These are phyloP conservation scores for Talaromyces sp. DNA, from an alignment of 2,329 filamentous ascomycete species.

Conservation along the genomic window DNA sequence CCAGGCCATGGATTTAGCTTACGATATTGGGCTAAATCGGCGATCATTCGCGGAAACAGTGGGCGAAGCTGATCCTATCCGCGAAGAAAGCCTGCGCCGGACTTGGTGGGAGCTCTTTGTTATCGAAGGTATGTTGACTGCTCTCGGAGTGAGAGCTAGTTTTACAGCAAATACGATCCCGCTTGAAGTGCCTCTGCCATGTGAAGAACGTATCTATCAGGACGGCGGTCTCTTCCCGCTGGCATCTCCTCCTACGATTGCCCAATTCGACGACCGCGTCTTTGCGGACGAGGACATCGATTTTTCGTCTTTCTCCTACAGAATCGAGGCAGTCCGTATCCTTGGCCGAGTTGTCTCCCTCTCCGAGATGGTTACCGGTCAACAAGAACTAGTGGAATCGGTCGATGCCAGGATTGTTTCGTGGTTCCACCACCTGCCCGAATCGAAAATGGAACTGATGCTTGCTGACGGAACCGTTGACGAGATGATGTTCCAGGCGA, in stretches of 20 bases:
- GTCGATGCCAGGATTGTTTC: conserved; percentile 59
- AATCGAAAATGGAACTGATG: conserved; percentile 65
- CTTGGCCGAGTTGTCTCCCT: conserved; percentile 66
- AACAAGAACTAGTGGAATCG: conserved; percentile 55
- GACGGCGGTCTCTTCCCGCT: conserved; percentile 50
- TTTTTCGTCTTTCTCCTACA: conserved; percentile 83
- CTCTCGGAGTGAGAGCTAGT: conserved; percentile 45
- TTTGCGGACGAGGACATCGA: conserved; percentile 63
- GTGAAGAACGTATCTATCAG: conserved; percentile 67
- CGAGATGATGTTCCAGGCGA: conserved; percentile 87
- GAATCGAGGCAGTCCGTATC: conserved; percentile 75
- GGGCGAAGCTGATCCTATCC: conserved; percentile 59
- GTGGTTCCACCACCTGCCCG: conserved; percentile 76
- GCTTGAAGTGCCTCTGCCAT: conserved; percentile 69
- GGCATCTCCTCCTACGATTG: conserved; percentile 54
- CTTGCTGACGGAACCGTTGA: conserved; percentile 68
- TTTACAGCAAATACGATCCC: conserved; percentile 67
- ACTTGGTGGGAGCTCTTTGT: conserved; percentile 89
- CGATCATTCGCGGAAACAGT: conserved; percentile 61
- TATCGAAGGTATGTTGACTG: conserved; percentile 80
- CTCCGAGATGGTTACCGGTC: conserved; percentile 32
- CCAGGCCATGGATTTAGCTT: conserved; percentile 65
- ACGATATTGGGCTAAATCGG: conserved; percentile 72
- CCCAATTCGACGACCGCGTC: conserved; percentile 72
- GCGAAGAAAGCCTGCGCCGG: conserved; percentile 79